Evolutionary conservation across 768 basidiomycete genomes (phyloP), one percentile per base, ranked within the genome.

Genomic region (button mushroom (Agaricus bisporus)): DNA sequence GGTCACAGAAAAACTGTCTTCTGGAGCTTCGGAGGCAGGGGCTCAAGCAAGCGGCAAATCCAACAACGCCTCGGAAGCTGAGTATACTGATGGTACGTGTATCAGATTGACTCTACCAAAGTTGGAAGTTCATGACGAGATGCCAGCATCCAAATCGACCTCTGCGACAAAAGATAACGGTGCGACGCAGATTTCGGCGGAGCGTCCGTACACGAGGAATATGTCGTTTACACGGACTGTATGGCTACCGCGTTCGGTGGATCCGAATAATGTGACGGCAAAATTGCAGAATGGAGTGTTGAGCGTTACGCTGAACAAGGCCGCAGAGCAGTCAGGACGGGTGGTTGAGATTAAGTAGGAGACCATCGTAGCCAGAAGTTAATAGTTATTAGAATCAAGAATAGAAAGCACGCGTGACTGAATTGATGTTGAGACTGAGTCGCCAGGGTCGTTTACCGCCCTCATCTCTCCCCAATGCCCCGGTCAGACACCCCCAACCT

Each of bases 281-380:
- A 85, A 80, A 59, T 68, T 91, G 58, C 68, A 74, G 25, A 81
- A 90, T 54, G 89, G 88, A 5, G 75, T 91, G 22, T 76, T 91
- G 47, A 85, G 77, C 3, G 60, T 91, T 41, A 78, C 69, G 5
- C 70, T 84, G 12, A 75, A 79, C 12, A 88, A 84, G 64, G 73
- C 75, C 15, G 77, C 82, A 57, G 85, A 88, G 57, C 73, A 76
- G 55, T 79, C 68, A 5, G 77, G 71, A 56, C 74, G 81, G 2
- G 71, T 75, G 36, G 72, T 89, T 39, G 63, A 66, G 18, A 63
- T 78, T 22, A 60, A 74, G 56, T 73, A 46, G 39, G 22, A 29
- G 25, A 26, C 18, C 9, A n/a, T 18, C 4, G 4, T 22, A 47
- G 37, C 41, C 25, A 26, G 5, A 59, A 41, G 22, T 43, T 4